Evolutionary conservation across 345 rosid species (phyloP), one percentile per base, ranked within the genome.

Genomic region (Crucihimalaya himalaica): DNA sequence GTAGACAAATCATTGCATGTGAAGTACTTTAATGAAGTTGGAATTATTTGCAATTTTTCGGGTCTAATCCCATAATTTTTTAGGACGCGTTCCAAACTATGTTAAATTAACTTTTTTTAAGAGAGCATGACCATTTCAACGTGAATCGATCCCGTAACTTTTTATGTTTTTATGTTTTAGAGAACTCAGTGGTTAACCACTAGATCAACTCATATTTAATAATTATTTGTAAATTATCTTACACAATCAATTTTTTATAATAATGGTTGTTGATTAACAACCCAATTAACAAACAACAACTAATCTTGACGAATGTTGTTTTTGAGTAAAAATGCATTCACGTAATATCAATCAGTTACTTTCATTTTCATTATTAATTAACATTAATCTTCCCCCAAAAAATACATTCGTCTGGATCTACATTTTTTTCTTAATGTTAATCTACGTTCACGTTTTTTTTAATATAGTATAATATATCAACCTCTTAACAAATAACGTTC

Each of bases 261-360:
- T 6, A 21, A 25, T 55, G 10, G 23, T 73, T 72, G 70, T 56
- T 67, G 20, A 58, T 74, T 66, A 74, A 66, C 72, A 57, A 66
- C 78, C 61, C 72, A 66, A 66, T 47, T 66, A 66, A 66, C 61
- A 65, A 65, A 65, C 34, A 73, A 55, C 52, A 74, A 74, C 78
- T 50, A 37, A 67, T 40, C 12, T 67, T 74, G 73, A 74, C 78
- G 35, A 74, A 39, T 66, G 42, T 46, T 34, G 8, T 19, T 29
- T 3, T 8, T 16, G 55, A n/a, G 8, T 18, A 2, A 3, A 40
- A 39, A 13, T 29, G 1, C n/a, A 54, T 21, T 21, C 54, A 52
- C 45, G 8, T 37, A 71, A 53, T 53, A 16, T 45, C 1, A 1
- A 31, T 23, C 15, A 5, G 59, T 35, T 71, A 12, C 27, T 39